Base-by-base conservation (phyloP, 176 grass and related monocot genomes). In the Melocanna baccifera region DNA sequence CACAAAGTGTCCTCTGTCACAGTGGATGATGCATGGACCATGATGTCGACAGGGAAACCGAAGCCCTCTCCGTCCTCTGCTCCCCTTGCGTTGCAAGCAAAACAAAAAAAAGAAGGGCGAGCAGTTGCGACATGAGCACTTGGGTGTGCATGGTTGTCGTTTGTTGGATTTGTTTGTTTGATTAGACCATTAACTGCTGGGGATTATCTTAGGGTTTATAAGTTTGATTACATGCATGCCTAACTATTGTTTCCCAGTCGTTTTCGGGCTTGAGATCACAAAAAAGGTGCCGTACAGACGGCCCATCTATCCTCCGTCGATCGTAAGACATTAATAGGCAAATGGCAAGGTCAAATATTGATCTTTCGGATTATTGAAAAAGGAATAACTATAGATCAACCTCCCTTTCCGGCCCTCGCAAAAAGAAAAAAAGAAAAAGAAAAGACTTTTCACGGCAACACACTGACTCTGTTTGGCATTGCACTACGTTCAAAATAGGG, bases 11-110 rank as follows among this genome's bases (percentile, higher is more conserved):
- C 15, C 56, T 10, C 55, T 42, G 30, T 42, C 5, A 0, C 45
- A 28, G 63, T 76, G 79, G 71, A 82, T 41, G 45, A 30, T 22
- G 73, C 56, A 84, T 73, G 20, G 67, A 52, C 32, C 43, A 5
- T 22, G 86, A 88, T 53, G 74, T 23, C 13, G 86, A 88, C 57
- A 0, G 42, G 8, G 19, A 5, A 84, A 65, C 86, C 34, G 86
- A 88, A 76, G 41, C 40, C 74, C 32, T 45, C 36, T 25, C 84
- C 6, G 16, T 1, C 10, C 16, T 13, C 37, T 1, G 6, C 40
- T 14, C 42, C 8, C 4, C 59, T 68, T 57, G 23, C 7, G 53
- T 46, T 19, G 62, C 23, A 55, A 34, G 83, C 52, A 48, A 47
- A 41, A 69, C 22, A 3, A 42, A 39, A 8, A 16, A 26, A 5